Base-by-base conservation (phyloP, 1,284 basidiomycete genomes). In the Moesziomyces sp. region DNA sequence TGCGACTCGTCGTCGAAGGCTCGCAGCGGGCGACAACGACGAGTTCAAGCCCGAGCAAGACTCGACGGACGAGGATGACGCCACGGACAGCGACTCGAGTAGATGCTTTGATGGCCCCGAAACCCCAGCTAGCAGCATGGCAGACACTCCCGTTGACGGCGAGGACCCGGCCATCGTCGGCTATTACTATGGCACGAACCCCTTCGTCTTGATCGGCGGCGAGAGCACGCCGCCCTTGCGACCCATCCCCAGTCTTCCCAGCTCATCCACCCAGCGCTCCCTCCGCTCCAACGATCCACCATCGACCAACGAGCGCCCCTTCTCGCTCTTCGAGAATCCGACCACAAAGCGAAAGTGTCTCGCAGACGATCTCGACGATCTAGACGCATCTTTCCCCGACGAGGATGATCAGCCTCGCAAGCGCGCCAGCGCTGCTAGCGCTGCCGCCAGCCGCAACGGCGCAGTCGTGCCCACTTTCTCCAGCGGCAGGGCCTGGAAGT, bases 401-500 rank as follows among this genome's bases (percentile, higher is more conserved):
- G 51, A 61, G n/a, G 47, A 49, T 24, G 24, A n/a, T 21, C 63
- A 59, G 50, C 52, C 57, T 21, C 51, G 54, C 45, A 69, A 64
- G 46, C 28, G 43, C 18, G 45, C 34, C 10, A 23, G 35, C n/a
- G 49, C 52, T 14, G 59, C 26, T 26, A 23, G 35, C n/a, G 49
- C 52, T 14, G 59, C 26, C 21, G 44, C 56, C 42, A 50, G 40
- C 9, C 51, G 46, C 18, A 51, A 28, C 0, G 62, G 60, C 13
- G 62, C 52, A 11, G 35, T 28, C 0, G 40, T 55, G 10, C 57
- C 65, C 9, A 64, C 66, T n/a, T 35, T 54, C 47, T 74, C 66
- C 48, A 69, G 66, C 30, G 62, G 59, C 48, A 67, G 67, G 42
- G 58, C 56, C 7, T 77, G 66, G 66, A 65, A 63, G 66, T 69